phyloP scores from a whole-genome alignment of 23 red algal genomes.

The Pyropia yezoensis region DNA sequence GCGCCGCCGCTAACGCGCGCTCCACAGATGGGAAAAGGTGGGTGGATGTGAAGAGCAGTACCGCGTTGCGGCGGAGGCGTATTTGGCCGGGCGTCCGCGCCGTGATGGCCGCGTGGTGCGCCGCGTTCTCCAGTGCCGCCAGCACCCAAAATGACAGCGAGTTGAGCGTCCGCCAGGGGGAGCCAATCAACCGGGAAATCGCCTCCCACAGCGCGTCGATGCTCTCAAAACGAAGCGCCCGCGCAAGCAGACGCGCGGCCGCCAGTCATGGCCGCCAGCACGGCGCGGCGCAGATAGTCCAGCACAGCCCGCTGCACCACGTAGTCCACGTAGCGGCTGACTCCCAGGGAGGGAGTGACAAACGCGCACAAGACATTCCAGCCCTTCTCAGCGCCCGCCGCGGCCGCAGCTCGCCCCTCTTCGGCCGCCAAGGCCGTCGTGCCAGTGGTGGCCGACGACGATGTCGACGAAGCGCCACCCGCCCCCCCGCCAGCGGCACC shows the following conservation, averaged over 20 bases:
- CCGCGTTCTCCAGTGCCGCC: slow-evolving; percentile 40
- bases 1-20: slow-evolving; percentile 17
- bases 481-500: too few species aligned
- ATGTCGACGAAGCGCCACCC: too few species aligned
- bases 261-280: slow-evolving; percentile 43
- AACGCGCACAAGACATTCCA: slow-evolving; percentile 63
- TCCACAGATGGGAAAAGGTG: slow-evolving; percentile 48
- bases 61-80: slow-evolving; percentile 18
- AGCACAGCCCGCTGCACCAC: slow-evolving; percentile 54
- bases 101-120: slow-evolving; percentile 32
- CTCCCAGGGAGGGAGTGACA: slow-evolving; percentile 34
- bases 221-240: slow-evolving; percentile 39
- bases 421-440: too few species aligned
- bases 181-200: slow-evolving; percentile 52
- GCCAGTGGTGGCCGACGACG: too few species aligned
- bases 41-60: slow-evolving; percentile 30
- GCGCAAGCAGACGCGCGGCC: slow-evolving; percentile 38
- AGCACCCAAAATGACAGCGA: slow-evolving; percentile 53
- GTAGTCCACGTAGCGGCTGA: slow-evolving; percentile 56
- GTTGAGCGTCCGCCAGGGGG: slow-evolving; percentile 61
- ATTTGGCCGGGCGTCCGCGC: slow-evolving; percentile 16
- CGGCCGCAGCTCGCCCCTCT: too few species aligned
- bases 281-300: slow-evolving; percentile 45
- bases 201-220: slow-evolving; percentile 53
- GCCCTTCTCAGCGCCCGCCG: slow-evolving; percentile 14